A percentile compares a stretch with the other conserved stretches of the same genome.
phyloP scores from a whole-genome alignment of 2,329 filamentous ascomycete genomes.

The Pseudocercospora vitis region DNA sequence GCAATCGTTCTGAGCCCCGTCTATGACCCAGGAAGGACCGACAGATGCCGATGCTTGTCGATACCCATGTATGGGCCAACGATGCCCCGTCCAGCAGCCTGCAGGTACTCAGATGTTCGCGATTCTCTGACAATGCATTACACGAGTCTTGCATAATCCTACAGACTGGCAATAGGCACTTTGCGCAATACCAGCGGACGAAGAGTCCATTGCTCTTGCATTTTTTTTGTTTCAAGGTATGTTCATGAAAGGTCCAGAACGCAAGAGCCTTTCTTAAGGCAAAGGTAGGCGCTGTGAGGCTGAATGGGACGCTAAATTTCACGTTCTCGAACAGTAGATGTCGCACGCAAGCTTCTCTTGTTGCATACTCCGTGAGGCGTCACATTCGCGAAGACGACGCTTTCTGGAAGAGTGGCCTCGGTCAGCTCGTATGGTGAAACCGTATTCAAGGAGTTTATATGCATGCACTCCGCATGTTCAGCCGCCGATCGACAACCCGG shows the following conservation, averaged over 20 bases:
- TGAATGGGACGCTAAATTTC: background rate
- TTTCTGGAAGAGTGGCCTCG: background rate
- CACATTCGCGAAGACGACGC: background rate
- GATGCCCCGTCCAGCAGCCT: background rate
- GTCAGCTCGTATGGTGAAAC: constrained; percentile 10
- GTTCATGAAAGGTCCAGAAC: background rate
- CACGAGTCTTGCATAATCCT: background rate
- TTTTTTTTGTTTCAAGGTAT: background rate
- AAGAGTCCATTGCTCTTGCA: background rate
- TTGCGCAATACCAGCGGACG: background rate
- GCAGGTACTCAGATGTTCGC: background rate
- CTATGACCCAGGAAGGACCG: background rate
- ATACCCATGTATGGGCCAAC: background rate
- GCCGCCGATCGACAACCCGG: constrained; percentile 6
- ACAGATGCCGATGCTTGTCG: background rate
- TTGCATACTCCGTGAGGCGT: background rate
- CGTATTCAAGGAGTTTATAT: background rate
- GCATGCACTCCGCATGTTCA: constrained; percentile 14
- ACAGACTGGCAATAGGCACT: background rate
- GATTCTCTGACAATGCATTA: constrained; percentile 6
- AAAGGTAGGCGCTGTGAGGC: background rate
- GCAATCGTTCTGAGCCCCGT: background rate
- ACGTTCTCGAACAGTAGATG: background rate
- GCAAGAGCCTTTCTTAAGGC: background rate
- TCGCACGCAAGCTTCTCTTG: constrained; percentile 2